Evolutionary conservation across 2,329 filamentous ascomycete genomes (phyloP).

Genomic region (Talaromyces albobiverticillius): DNA sequence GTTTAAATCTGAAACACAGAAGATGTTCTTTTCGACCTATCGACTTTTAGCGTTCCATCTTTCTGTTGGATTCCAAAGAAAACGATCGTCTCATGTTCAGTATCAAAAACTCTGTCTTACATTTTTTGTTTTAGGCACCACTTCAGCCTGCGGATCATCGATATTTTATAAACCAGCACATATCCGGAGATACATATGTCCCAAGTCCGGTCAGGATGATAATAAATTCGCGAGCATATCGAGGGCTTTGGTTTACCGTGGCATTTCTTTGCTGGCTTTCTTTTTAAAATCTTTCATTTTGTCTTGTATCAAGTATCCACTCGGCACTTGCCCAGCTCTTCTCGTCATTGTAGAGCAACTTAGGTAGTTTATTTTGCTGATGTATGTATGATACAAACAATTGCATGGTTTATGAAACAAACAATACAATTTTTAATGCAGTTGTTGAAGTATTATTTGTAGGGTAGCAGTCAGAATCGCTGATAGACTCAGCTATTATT

Average conservation of each 20-base stretch:
- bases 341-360: background rate
- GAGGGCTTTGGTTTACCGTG: conserved; percentile 27
- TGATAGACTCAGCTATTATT: background rate
- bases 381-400: conserved; percentile 11
- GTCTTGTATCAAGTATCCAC: conserved; percentile 4
- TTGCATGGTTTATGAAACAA: conserved; percentile 1
- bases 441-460: background rate
- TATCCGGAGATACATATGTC: conserved; percentile 24
- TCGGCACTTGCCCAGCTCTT: conserved; percentile 3
- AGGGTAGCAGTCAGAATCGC: background rate
- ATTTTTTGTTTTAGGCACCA: conserved; percentile 24
- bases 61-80: conserved; percentile 24
- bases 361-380: conserved; percentile 11
- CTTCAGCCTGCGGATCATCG: conserved; percentile 21
- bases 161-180: conserved; percentile 28
- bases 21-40: conserved; percentile 22
- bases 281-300: conserved; percentile 7
- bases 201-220: conserved; percentile 11
- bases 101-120: conserved; percentile 16
- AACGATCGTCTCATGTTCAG: conserved; percentile 9
- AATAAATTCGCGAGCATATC: conserved; percentile 21
- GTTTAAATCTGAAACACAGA: conserved; percentile 23
- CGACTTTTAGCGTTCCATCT: conserved; percentile 21
- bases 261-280: conserved; percentile 14
- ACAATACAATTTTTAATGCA: background rate